Evolutionary conservation across 2,329 filamentous ascomycete genomes (phyloP).

Genomic region (Ambrosiella cleistominuta): DNA sequence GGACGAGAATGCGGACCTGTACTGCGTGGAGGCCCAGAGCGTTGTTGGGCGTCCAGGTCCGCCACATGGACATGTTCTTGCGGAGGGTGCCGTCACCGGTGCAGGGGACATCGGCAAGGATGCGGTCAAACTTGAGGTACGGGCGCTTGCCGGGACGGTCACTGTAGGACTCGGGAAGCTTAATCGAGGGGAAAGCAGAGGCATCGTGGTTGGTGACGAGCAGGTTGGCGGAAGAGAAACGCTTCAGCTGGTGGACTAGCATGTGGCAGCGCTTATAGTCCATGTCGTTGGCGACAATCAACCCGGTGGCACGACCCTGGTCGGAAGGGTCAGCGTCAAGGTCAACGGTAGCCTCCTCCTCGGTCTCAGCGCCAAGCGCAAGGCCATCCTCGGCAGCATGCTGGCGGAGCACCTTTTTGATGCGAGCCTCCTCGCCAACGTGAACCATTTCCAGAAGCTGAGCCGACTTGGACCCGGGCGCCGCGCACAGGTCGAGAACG

Average conservation of each 20-base stretch:
- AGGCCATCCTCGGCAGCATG: slow-evolving; percentile 44
- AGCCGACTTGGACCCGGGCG: slow-evolving; percentile 90
- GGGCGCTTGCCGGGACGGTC: slow-evolving; percentile 38
- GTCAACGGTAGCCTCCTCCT: slow-evolving; percentile 30
- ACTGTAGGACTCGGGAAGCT: slow-evolving; percentile 45
- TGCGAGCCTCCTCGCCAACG: slow-evolving; percentile 72
- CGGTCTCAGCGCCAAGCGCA: slow-evolving; percentile 30
- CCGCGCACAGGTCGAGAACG: slow-evolving; percentile 88
- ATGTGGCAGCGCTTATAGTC: slow-evolving; percentile 96
- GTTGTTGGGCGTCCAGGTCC: slow-evolving; percentile 79
- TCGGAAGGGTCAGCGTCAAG: slow-evolving; percentile 47
- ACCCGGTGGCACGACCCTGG: slow-evolving; percentile 71
- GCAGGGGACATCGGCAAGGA: slow-evolving; percentile 91
- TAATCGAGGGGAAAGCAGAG: slow-evolving; percentile 84
- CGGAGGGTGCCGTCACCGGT: slow-evolving; percentile 85
- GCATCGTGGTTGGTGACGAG: slow-evolving; percentile 97
- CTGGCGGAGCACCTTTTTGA: slow-evolving; percentile 50
- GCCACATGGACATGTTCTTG: slow-evolving; percentile 90
- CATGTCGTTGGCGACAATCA: slow-evolving; percentile 87
- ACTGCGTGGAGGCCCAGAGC: slow-evolving; percentile 74
- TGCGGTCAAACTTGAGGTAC: slow-evolving; percentile 93
- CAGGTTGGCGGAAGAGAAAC: slow-evolving; percentile 86
- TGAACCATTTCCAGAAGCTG: slow-evolving; percentile 93
- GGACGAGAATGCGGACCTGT: slow-evolving; percentile 76
- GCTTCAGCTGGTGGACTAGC: slow-evolving; percentile 94